Evolutionary conservation across 208 protist genomes (phyloP), one percentile per base, ranked within the genome.

Genomic region (Crithidia thermophila): DNA sequence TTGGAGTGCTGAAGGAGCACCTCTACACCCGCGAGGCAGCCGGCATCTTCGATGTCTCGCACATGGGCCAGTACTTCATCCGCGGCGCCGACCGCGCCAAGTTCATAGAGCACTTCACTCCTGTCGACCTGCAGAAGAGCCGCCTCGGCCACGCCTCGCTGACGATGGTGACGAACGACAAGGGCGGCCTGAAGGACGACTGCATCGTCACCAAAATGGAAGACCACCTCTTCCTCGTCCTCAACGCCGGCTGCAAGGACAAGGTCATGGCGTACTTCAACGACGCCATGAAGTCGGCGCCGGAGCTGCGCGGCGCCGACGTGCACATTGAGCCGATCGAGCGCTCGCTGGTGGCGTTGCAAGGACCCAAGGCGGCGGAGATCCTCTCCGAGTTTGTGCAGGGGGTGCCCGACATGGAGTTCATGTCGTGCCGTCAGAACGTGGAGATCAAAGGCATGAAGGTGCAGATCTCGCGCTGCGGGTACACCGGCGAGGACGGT

Each of bases 401-500:
- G 13, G 70, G 65, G 46, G 58, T 72, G 30, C 27, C 61, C 1
- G 68, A 80, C 58, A 72, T 85, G 45, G 46, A 71, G 11, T 99
- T 99, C 70, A 98, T 98, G 96, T 43, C 55, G 14, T 77, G 83
- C 16, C 64, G 59, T 18, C 67, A 77, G 49, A 72, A 68, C 43
- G 74, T 87, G 49, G 49, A 43, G 13, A 58, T 96, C 23, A 72
- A 82, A 23, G 82, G 82, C 18, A 72, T 94, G 52, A 21, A 68
- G 21, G 34, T 81, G 52, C 72, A 75, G 34, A 57, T 98, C 20
- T 90, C 93, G 2, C 87, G 97, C 55, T 98, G 90, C 82, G 96
- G 98, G 33, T 99, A 99, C 85, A 99, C 98, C 10, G 98, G 98
- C 52, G 98, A 99, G 80, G 98, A 99, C 79, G 98, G 98, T 33